A percentile compares a stretch with the other conserved stretches of the same genome.
phyloP scores from a whole-genome alignment of 495 filamentous ascomycete species.

The Rhypophila decipiens region DNA sequence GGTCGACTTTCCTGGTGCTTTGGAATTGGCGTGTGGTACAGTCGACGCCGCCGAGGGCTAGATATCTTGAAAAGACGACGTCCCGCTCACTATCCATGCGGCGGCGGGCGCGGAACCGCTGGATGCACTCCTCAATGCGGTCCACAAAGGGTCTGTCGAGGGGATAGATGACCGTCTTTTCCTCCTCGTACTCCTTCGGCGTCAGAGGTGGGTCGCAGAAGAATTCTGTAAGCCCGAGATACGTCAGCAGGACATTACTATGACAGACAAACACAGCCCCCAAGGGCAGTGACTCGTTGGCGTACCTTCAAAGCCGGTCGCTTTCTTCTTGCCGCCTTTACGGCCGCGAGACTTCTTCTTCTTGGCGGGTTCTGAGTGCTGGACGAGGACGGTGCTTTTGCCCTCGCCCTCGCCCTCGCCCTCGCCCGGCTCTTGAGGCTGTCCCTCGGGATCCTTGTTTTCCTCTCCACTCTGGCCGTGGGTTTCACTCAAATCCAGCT shows the following conservation, averaged over 20 bases:
- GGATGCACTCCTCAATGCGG: conserved; percentile 80
- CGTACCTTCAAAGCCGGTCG: conserved; percentile 41
- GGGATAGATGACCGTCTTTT: conserved; percentile 31
- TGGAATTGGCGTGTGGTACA: conserved; percentile 59
- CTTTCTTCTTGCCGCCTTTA: conserved; percentile 17
- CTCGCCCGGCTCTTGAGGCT: background rate
- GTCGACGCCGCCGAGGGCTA: conserved; percentile 78
- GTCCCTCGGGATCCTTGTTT: background rate
- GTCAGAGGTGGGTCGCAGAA: conserved; percentile 74
- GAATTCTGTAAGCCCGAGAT: conserved; percentile 54
- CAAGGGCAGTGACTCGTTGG: background rate
- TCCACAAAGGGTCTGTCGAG: conserved; percentile 20
- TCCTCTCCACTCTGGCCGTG: background rate
- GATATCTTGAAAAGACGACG: conserved; percentile 69
- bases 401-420: background rate
- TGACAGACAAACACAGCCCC: conserved; percentile 2
- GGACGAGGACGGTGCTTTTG: too few species aligned
- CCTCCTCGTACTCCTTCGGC: conserved; percentile 54
- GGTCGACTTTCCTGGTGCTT: conserved; percentile 48
- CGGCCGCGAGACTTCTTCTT: conserved; percentile 21
- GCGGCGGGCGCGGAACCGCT: conserved; percentile 69
- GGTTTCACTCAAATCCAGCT: background rate
- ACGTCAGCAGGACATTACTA: background rate
- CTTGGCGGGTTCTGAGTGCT: too few species aligned
- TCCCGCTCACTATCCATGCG: conserved; percentile 58